A percentile compares a stretch with the other conserved stretches of the same genome.
These are phyloP conservation scores for Boletus holoroseus DNA, from an alignment of 1,284 basidiomycete genomes.

Conservation along the genomic window DNA sequence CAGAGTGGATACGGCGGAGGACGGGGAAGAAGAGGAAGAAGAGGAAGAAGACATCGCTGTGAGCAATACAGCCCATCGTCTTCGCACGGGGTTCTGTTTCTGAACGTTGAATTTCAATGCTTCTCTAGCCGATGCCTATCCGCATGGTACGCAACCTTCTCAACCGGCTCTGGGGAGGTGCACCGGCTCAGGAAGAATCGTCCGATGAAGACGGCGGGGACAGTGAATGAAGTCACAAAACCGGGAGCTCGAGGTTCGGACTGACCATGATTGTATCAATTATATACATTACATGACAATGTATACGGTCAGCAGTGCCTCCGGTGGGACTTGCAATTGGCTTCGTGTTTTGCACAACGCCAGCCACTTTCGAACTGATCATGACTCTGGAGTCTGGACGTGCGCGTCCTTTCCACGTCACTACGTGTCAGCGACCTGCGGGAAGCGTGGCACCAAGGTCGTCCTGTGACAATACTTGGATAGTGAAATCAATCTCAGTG, in stretches of 20 bases:
- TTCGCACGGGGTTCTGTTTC: slow-evolving; percentile 3
- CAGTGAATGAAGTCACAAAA: not conserved
- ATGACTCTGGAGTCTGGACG: too few species aligned
- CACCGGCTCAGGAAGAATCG: slow-evolving; percentile 29
- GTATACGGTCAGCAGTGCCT: not conserved
- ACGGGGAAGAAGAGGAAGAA: slow-evolving; percentile 30
- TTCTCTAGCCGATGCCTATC: slow-evolving; percentile 51
- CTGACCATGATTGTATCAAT: not conserved
- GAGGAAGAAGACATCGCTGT: slow-evolving; percentile 44
- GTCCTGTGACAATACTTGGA: too few species aligned
- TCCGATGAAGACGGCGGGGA: slow-evolving; percentile 33
- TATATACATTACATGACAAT: too few species aligned
- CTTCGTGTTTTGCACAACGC: not conserved
- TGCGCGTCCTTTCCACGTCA: not conserved
- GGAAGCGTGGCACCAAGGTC: too few species aligned
- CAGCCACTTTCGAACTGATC: too few species aligned
- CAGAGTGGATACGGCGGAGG: slow-evolving; percentile 30
- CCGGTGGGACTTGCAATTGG: not conserved
- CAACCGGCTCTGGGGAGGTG: slow-evolving; percentile 56
- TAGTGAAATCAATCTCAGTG: too few species aligned
- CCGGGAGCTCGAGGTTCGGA: not conserved
- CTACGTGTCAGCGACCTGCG: not conserved
- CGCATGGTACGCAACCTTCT: slow-evolving; percentile 59
- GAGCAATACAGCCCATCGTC: slow-evolving; percentile 23
- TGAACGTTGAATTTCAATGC: not conserved